Percentiles rank a stretch among this genome's conserved stretches.
Evolutionary conservation across 2,329 filamentous ascomycete species (phyloP).

Genomic region (Cladophialophora yegresii): DNA sequence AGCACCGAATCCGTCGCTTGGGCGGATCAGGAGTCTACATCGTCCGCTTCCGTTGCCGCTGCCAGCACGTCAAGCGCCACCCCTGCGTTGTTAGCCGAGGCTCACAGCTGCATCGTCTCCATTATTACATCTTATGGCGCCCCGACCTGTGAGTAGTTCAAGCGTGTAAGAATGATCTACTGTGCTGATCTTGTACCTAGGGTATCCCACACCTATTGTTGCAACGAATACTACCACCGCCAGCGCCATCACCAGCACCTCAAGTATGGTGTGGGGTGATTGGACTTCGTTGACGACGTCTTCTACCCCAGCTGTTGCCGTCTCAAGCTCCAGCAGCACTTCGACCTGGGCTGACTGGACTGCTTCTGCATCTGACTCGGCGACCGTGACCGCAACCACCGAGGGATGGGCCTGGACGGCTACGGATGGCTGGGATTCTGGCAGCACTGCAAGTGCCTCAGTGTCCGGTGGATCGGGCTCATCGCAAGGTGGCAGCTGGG

Average conservation of each 20-base stretch:
- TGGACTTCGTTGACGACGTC: conserved; percentile 30
- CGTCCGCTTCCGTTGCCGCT: conserved; percentile 16
- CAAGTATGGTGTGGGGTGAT: conserved; percentile 33
- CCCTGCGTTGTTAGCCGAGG: conserved; percentile 1
- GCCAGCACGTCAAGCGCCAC: conserved; percentile 1
- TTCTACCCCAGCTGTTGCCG: conserved; percentile 37
- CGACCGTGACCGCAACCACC: conserved; percentile 12
- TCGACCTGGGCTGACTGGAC: conserved; percentile 27
- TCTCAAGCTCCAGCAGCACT: conserved; percentile 38
- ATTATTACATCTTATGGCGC: conserved; percentile 34
- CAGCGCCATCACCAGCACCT: conserved; percentile 36
- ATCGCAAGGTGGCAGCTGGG: conserved; percentile 28
- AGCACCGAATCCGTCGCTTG: conserved; percentile 54
- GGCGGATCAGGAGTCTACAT: conserved; percentile 33
- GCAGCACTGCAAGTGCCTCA: conserved; percentile 7
- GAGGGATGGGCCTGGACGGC: neutral
- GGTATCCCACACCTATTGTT: conserved; percentile 30
- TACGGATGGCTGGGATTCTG: neutral
- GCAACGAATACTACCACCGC: conserved; percentile 4
- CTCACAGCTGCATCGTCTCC: conserved; percentile 27
- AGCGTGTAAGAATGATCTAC: neutral
- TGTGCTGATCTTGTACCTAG: conserved; percentile 16
- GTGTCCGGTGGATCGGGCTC: conserved; percentile 18
- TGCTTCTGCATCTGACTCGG: conserved; percentile 9
- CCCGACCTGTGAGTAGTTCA: conserved; percentile 32